Percentiles rank a stretch among this genome's conserved stretches.
These are phyloP conservation scores for Bassia scoparia DNA, from an alignment of 148 eudicot species.

Conservation along the genomic window DNA sequence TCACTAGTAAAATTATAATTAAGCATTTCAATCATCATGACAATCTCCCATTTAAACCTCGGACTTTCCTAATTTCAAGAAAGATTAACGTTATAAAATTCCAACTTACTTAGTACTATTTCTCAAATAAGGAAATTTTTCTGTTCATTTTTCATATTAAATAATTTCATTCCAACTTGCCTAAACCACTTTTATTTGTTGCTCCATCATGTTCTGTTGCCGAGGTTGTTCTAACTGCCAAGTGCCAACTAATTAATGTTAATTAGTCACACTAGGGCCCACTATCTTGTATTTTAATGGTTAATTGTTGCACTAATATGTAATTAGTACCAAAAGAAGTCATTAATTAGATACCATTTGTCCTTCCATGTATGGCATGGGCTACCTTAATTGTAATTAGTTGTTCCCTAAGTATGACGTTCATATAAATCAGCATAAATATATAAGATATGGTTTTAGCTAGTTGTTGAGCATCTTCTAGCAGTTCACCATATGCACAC, in stretches of 20 bases:
- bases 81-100: neutral
- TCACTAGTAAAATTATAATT: neutral
- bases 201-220: constrained; percentile 10
- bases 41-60: constrained; percentile 19
- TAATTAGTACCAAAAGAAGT: neutral
- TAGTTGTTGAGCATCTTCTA: neutral
- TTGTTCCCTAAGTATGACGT: too few species aligned
- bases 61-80: constrained; percentile 18
- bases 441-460: neutral
- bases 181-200: neutral
- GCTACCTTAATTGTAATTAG: neutral
- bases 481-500: neutral
- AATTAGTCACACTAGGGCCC: neutral
- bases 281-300: neutral
- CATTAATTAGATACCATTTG: neutral
- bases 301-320: neutral
- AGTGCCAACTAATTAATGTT: neutral
- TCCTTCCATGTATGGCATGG: neutral
- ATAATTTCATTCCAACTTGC: neutral
- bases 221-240: constrained; percentile 13
- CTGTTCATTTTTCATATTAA: neutral
- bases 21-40: constrained; percentile 2
- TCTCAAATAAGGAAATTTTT: neutral
- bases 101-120: neutral
- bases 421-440: neutral